phyloP scores from a whole-genome alignment of 176 grass and related monocot species.

The Carex littledalei region DNA sequence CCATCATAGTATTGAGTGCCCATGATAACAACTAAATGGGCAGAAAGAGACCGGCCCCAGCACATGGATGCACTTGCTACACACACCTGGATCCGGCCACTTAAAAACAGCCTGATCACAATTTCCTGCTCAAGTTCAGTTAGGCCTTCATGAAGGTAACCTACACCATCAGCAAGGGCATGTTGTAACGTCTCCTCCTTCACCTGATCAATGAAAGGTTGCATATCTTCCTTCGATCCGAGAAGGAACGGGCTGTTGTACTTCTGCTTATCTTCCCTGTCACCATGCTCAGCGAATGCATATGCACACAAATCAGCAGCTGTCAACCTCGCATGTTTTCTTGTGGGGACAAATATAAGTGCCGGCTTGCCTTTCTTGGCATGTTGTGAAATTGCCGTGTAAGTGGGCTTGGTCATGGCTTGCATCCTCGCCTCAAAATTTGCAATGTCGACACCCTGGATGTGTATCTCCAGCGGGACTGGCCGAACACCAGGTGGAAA shows the following conservation, averaged over 20 bases:
- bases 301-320: constrained; percentile 84
- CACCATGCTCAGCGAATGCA: constrained; percentile 60
- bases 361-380: constrained; percentile 86
- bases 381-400: constrained; percentile 87
- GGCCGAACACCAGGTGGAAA: constrained; percentile 92
- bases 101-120: constrained; percentile 70
- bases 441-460: constrained; percentile 82
- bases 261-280: constrained; percentile 28
- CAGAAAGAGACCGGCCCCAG: constrained; percentile 86
- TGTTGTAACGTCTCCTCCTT: constrained; percentile 68
- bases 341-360: constrained; percentile 79
- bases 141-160: constrained; percentile 89
- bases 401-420: constrained; percentile 92
- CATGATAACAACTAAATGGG: constrained; percentile 95
- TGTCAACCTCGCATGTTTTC: constrained; percentile 79
- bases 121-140: constrained; percentile 77
- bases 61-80: constrained; percentile 76
- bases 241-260: constrained; percentile 50
- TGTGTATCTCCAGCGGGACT: constrained; percentile 94
- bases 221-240: constrained; percentile 67
- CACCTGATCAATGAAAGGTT: constrained; percentile 52
- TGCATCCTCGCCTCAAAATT: constrained; percentile 99
- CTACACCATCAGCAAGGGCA: constrained; percentile 65
- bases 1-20: constrained; percentile 98
- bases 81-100: constrained; percentile 92